Base-by-base conservation (phyloP, 768 basidiomycete genomes). In the Termitomyces sp. region DNA sequence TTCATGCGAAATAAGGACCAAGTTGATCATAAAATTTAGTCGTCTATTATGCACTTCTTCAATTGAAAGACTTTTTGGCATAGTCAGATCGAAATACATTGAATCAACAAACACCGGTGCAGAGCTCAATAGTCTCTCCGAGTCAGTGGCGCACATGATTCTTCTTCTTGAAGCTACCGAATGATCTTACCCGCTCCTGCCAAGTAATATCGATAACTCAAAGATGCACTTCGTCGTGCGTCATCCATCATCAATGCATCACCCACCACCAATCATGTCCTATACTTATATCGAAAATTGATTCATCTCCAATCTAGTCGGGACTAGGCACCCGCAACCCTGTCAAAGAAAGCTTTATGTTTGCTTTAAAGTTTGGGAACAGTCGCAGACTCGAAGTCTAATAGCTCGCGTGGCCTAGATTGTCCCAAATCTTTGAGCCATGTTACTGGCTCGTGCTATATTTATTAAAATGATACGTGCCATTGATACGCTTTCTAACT, bases 261-360 rank as follows among this genome's bases (percentile, higher is more conserved):
- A 32, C 40, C 37, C 39, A n/a, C n/a, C n/a, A n/a, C n/a, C n/a
- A n/a, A n/a, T n/a, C 20, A 26, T 42, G 27, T n/a, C 53, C n/a
- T 48, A n/a, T 43, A 30, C 27, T n/a, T n/a, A 10, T 48, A 34
- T 50, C 49, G 46, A 54, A 14, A 10, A 16, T 27, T 39, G 37
- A 32, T 22, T 6, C 24, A 27, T 45, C 16, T 16, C 20, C 16
- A 16, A 45, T 45, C 43, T 33, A 40, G 45, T 55, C 58, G 53
- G 58, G 37, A 51, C 32, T 18, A 55, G 48, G 44, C 58, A 59
- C 54, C 53, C 47, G 46, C 48, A 24, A 51, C 44, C 43, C 34
- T 55, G 58, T 55, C 53, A 55, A 51, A 51, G 46, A 55, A 55
- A 44, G 22, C 34, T 51, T 32, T 27, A 39, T 51, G 42, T 59